Evolutionary conservation across 495 filamentous ascomycete genomes (phyloP), one percentile per base, ranked within the genome.

Genomic region (Talaromyces adpressus): DNA sequence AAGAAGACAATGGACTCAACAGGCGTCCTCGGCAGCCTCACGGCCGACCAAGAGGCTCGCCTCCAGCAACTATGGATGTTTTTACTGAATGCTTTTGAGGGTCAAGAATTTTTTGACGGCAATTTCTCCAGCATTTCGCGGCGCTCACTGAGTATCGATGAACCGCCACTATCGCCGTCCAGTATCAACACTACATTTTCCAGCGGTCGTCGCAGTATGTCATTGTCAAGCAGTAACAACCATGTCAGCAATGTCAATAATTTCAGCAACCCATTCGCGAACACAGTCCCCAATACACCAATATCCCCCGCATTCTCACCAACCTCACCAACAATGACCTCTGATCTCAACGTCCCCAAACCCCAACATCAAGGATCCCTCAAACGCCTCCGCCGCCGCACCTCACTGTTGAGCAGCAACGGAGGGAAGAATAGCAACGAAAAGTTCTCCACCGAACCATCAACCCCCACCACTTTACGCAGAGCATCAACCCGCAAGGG

Each of bases 21-120:
- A 8, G 93, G 93, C 39, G 85, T 91, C 66, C 86, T 92, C 49
- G 92, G 90, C 62, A 96, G 88, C 68, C 80, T 98, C 51, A 96
- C 89, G 14, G 69, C 83, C 7, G 91, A 93, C 59, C 86, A 98
- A 73, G 90, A 96, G 65, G 85, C 81, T 61, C 96, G 92, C 70
- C 75, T 98, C 59, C 88, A 87, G 69, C 86, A 90, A 68, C 79
- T 97, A 68, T 98, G 93, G 93, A 75, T 79, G 8, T 81, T 85
- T 59, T 79, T 90, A 14, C 80, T 96, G 62, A 85, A 87, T 36
- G 82, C 94, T 23, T 91, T 91, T 68, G 90, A 88, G 34, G 81
- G 91, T 32, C 36, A 62, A 57, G 68, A 39, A 29, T 49, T 29
- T 27, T 39, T 27, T 6, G 62, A 64, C 16, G 62, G 51, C 14